Evolutionary conservation across 1,139 yeast species (phyloP).

Genomic region (Zygotorulaspora mrakii): DNA sequence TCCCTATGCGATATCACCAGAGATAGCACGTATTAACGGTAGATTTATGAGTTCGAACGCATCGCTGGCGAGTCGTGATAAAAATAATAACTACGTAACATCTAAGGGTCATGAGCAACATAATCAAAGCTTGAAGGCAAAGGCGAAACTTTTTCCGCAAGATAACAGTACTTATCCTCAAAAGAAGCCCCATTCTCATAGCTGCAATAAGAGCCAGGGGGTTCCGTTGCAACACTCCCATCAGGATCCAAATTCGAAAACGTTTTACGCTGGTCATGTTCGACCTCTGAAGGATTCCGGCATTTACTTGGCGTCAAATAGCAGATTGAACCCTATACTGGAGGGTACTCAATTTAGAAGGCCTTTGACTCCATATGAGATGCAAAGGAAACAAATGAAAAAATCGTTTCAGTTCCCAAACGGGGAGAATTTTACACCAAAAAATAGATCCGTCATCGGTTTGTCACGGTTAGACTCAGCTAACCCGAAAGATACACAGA

Average conservation of each 20-base stretch:
- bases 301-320: constrained; percentile 4
- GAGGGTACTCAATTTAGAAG: constrained; percentile 10
- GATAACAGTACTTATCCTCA: constrained; percentile 1
- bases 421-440: constrained; percentile 36
- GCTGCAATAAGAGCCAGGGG: too few relatives aligned
- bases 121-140: constrained; percentile 1
- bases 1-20: background rate
- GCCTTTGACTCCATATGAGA: constrained; percentile 29
- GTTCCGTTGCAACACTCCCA: too few relatives aligned
- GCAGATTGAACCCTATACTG: constrained; percentile 10
- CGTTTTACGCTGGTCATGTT: background rate
- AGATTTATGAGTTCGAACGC: constrained; percentile 2
- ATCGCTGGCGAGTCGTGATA: constrained; percentile 1
- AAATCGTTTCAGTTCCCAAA: constrained; percentile 32
- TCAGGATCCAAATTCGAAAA: background rate
- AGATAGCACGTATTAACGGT: background rate
- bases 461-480: constrained; percentile 14
- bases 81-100: constrained; percentile 1
- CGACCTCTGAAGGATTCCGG: background rate
- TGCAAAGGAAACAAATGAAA: constrained; percentile 32
- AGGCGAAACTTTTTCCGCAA: background rate
- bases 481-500: background rate
- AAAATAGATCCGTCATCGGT: constrained; percentile 11
- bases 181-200: background rate
- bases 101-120: background rate